Base-by-base conservation (phyloP, 148 eudicot species). In the Rhododendron ferrugineum region DNA sequence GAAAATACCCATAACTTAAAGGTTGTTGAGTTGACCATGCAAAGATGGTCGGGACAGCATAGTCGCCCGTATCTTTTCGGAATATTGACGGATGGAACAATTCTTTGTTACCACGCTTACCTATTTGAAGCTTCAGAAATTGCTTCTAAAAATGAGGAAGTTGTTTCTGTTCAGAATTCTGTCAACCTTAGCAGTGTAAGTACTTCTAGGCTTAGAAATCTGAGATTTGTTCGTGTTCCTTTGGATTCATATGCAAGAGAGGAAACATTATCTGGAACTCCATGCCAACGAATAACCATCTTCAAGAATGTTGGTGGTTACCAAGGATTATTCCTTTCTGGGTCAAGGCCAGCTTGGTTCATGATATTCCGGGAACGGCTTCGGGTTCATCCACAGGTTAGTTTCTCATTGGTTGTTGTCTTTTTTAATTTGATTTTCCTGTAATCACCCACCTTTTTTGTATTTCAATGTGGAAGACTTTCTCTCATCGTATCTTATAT, bases 311-410 rank as follows among this genome's bases (percentile, higher is more conserved):
- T 97, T 85, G 94, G 98, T 88, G 94, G 98, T 36, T 90, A 85
- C 88, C 96, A 93, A 64, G 99, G 99, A 60, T 85, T 95, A 50
- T 97, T 97, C 84, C 92, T 97, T 76, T 88, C 95, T 52, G 99
- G 99, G 18, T 86, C 91, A 80, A 91, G 98, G 86, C 99, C 99
- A 80, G 90, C 92, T 70, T 97, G 99, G 99, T 94, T 94, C 87
- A 97, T 97, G 99, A 85, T 91, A 80, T 95, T 97, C 84, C 90
- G 98, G 88, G 99, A 93, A 88, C 98, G 98, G 44, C 87, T 94
- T 85, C 94, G 99, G 86, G 89, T 95, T 86, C 99, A 97, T 91
- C 98, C 98, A 85, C 99, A 97, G 98, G 99, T 96, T 82, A 90
- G 90, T 83, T 44, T 84, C 68, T 80, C 26, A 32, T 85, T 52